A percentile compares a stretch with the other conserved stretches of the same genome.
These are phyloP conservation scores for Podosphaera fusca DNA, from an alignment of 2,329 filamentous ascomycete genomes.

Conservation along the genomic window DNA sequence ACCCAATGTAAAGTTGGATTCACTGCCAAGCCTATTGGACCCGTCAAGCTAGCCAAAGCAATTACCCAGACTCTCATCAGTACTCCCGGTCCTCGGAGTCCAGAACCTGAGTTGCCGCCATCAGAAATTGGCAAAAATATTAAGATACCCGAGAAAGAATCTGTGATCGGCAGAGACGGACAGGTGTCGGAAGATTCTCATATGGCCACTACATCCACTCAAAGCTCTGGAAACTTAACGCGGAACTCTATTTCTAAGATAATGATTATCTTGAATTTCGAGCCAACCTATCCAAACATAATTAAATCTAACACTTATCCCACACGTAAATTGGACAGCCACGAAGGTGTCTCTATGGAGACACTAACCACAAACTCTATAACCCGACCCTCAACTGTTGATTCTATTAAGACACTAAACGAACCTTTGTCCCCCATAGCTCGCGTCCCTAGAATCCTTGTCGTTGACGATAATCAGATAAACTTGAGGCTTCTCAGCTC, in stretches of 20 bases:
- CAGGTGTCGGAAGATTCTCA: slow-evolving; percentile 15
- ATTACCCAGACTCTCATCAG: slow-evolving; percentile 11
- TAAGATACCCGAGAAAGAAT: slow-evolving; percentile 12
- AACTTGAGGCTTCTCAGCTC: slow-evolving; percentile 20
- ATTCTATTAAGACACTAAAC: too few species aligned
- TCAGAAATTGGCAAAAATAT: slow-evolving; percentile 9
- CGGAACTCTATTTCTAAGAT: too few species aligned
- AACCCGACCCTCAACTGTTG: too few species aligned
- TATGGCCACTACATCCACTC: slow-evolving; percentile 7
- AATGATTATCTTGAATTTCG: too few species aligned
- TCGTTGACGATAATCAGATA: slow-evolving; percentile 22
- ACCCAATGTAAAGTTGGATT: slow-evolving; percentile 11
- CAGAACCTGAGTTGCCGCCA: slow-evolving; percentile 3
- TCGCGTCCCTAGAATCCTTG: slow-evolving; percentile 11
- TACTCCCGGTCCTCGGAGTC: slow-evolving; percentile 5
- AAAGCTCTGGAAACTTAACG: too few species aligned
- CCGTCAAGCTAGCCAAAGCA: slow-evolving; percentile 15
- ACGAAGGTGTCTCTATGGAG: too few species aligned
- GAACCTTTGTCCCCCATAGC: too few species aligned
- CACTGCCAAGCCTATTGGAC: slow-evolving; percentile 15
- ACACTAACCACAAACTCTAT: too few species aligned
- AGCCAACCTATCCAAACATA: too few species aligned
- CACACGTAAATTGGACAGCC: too few species aligned
- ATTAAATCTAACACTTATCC: too few species aligned
- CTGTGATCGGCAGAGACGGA: slow-evolving; percentile 7